Conservation (phyloP, 495 filamentous ascomycete species). For the Trypethelium eluteriae region DNA sequence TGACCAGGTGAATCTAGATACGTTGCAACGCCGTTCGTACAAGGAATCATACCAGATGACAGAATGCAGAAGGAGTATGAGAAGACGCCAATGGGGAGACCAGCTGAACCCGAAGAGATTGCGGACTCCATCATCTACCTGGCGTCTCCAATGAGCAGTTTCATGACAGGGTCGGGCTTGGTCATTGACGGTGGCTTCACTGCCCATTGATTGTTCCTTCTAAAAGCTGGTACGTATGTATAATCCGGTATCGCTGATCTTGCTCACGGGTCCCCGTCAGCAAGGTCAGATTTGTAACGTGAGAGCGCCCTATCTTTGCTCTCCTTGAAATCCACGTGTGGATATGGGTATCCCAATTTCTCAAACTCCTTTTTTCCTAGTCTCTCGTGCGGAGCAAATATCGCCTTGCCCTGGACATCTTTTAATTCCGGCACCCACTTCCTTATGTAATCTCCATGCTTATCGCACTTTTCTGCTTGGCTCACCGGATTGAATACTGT, state of each 20-base stretch:
- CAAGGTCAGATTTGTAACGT: slow-evolving; percentile 39
- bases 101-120: too few relatives aligned
- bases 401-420: slow-evolving; percentile 38
- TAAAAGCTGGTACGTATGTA: too few relatives aligned
- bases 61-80: too few relatives aligned
- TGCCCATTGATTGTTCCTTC: neutral
- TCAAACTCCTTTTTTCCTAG: slow-evolving; percentile 39
- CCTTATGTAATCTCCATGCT: slow-evolving; percentile 50
- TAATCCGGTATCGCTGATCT: too few relatives aligned
- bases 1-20: too few relatives aligned
- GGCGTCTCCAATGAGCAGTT: too few relatives aligned
- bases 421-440: slow-evolving; percentile 52
- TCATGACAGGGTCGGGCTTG: too few relatives aligned
- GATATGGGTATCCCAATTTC: slow-evolving; percentile 41
- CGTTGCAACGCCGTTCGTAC: too few relatives aligned
- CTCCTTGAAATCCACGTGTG: slow-evolving; percentile 40
- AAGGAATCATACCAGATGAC: too few relatives aligned
- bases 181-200: too few relatives aligned
- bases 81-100: too few relatives aligned
- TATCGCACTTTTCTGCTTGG: slow-evolving; percentile 47
- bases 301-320: slow-evolving; percentile 37
- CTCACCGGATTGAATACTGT: slow-evolving; percentile 42
- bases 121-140: too few relatives aligned
- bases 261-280: slow-evolving; percentile 28
- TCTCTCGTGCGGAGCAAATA: slow-evolving; percentile 37